Conservation (phyloP, 345 rosid species). For the Moricandia moricandioides region DNA sequence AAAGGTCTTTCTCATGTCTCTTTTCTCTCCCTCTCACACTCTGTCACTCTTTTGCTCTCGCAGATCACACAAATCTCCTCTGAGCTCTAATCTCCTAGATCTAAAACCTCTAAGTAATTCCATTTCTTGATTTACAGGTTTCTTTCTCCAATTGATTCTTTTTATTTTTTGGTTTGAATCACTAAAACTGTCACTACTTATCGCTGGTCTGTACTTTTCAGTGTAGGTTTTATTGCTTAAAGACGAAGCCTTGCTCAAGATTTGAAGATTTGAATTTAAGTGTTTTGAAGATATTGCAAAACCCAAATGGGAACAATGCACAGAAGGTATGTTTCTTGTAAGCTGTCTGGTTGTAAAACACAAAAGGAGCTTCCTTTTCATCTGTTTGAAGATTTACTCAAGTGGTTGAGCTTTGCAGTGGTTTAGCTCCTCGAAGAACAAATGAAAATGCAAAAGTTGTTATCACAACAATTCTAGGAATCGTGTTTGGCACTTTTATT, state of each 20-base stretch:
- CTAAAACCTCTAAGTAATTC: not conserved
- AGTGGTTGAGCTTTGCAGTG: slow-evolving; percentile 50
- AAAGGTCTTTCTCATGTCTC: not conserved
- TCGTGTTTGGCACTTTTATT: slow-evolving; percentile 62
- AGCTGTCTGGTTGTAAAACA: not conserved
- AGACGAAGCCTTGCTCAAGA: not conserved
- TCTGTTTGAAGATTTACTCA: slow-evolving; percentile 8
- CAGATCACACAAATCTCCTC: not conserved
- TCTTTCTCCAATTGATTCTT: not conserved
- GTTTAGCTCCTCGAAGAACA: slow-evolving; percentile 49
- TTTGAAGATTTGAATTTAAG: not conserved
- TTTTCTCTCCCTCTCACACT: not conserved
- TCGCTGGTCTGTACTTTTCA: not conserved
- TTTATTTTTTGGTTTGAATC: not conserved
- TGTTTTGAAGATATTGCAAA: slow-evolving; percentile 4
- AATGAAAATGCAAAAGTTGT: slow-evolving; percentile 50
- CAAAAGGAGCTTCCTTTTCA: slow-evolving; percentile 3
- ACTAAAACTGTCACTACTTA: not conserved
- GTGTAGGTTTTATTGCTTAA: not conserved
- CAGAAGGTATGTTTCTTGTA: slow-evolving; percentile 52
- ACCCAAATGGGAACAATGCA: slow-evolving; percentile 47
- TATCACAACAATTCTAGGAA: slow-evolving; percentile 54
- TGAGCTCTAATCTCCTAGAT: not conserved
- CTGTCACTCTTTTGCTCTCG: not conserved
- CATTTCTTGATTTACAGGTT: not conserved